Base-by-base conservation (phyloP, 306 rosid species). In the Macrotyloma uniflorum region DNA sequence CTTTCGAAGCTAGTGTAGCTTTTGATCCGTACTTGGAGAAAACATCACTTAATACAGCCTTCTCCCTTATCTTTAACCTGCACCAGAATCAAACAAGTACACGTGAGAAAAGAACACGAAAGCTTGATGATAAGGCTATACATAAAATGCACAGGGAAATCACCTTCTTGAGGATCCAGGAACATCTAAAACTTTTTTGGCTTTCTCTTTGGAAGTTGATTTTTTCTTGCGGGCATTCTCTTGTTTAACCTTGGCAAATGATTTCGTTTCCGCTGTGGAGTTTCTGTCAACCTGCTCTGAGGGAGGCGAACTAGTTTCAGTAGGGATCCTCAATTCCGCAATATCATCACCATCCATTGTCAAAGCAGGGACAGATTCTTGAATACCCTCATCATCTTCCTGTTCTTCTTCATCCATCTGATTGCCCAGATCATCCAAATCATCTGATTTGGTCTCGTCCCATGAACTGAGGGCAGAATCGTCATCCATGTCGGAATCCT, bases 21-120 rank as follows among this genome's bases (percentile, higher is more conserved):
- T 91, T 89, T n/a, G 24, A 49, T 57, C 96, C 92, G 45, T 95
- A 95, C 82, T 90, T 95, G 20, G 97, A 87, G 84, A 90, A 85
- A 81, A 92, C 98, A 36, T 88, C 93, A 63, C 46, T 84, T n/a
- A 92, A 79, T 45, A 89, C 82, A 64, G 98, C 93, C 89, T 88
- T 91, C 86, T 95, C 98, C 85, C 80, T 92, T 47, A 89, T 71
- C 93, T 78, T 95, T 82, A 95, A 83, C 93, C 98, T 92, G 91
- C 85, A 82, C 10, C 30, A 63, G 71, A 70, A 73, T 75, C 80
- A 76, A 85, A 47, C 19, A 72, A 35, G 62, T 12, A 38, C 13
- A 23, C 80, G 65, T 77, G 40, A 71, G 49, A 75, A 55, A 65
- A 14, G 20, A 55, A 30, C 35, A 70, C 13, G 14, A 26, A 32